These are phyloP conservation scores for Phlebopus sp. DNA, from an alignment of 1,284 basidiomycete genomes.

Conservation along the genomic window DNA sequence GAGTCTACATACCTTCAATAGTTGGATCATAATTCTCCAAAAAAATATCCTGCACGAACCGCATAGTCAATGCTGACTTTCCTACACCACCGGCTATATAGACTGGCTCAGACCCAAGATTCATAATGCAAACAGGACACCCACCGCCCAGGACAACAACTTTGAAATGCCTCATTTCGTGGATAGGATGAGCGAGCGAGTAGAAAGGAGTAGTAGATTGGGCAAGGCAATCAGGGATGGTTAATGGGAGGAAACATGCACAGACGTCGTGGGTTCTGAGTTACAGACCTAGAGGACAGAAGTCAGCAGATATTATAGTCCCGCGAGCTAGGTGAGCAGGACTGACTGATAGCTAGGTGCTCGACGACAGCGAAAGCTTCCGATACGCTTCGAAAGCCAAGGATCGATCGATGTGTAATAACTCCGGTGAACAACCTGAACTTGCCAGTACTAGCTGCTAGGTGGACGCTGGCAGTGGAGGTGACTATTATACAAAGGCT, in stretches of 20 bases:
- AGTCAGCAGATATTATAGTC: slow-evolving; percentile 1
- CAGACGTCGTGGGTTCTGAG: slow-evolving; percentile 12
- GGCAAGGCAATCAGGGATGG: slow-evolving; percentile 19
- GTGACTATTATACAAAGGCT: too few species aligned
- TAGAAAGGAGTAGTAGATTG: slow-evolving; percentile 9
- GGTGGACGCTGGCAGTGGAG: too few species aligned
- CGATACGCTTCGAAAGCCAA: too few species aligned
- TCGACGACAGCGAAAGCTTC: too few species aligned
- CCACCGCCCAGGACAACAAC: slow-evolving; percentile 77
- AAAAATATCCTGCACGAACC: slow-evolving; percentile 74
- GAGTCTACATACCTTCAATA: slow-evolving; percentile 66
- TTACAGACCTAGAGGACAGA: slow-evolving; percentile 5
- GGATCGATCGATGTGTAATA: too few species aligned
- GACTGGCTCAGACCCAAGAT: slow-evolving; percentile 8
- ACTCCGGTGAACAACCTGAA: too few species aligned
- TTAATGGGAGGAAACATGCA: slow-evolving; percentile 19
- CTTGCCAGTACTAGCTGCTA: too few species aligned
- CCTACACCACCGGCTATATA: slow-evolving; percentile 75
- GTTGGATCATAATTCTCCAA: slow-evolving; percentile 79
- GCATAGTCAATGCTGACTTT: slow-evolving; percentile 76
- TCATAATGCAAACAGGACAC: slow-evolving; percentile 21
- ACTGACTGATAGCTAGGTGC: not conserved
- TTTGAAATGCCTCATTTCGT: slow-evolving; percentile 62
- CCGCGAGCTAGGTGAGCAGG: not conserved
- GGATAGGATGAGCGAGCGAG: slow-evolving; percentile 12